Conservation (phyloP, 2,329 filamentous ascomycete species). For the Botrytis deweyae region DNA sequence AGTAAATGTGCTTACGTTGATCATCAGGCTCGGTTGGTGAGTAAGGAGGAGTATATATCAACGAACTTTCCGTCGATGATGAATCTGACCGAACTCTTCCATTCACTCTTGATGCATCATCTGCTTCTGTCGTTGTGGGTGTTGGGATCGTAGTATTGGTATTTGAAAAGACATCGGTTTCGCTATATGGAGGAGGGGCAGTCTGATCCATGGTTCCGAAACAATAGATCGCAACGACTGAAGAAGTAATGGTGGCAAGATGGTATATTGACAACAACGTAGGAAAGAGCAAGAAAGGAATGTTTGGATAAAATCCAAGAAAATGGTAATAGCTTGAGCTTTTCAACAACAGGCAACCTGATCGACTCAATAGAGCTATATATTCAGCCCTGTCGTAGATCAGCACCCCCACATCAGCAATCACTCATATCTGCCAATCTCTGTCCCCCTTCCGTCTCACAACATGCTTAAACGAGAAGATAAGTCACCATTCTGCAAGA, state of each 20-base stretch:
- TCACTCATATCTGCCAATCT: neutral
- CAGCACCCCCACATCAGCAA: slow-evolving; percentile 12
- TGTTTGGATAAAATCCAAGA: neutral
- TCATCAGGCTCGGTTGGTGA: slow-evolving; percentile 30
- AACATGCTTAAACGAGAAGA: slow-evolving; percentile 8
- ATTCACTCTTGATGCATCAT: slow-evolving; percentile 41
- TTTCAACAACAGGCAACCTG: neutral
- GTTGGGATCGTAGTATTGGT: slow-evolving; percentile 36
- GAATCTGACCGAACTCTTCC: slow-evolving; percentile 25
- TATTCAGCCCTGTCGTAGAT: neutral
- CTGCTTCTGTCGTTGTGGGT: slow-evolving; percentile 37
- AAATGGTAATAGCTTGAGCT: neutral
- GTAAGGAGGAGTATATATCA: slow-evolving; percentile 35
- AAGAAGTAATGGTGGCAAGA: neutral
- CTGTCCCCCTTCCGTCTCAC: neutral
- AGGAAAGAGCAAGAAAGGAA: slow-evolving; percentile 1
- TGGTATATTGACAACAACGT: neutral
- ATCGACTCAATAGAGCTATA: neutral
- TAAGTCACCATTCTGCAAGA: neutral
- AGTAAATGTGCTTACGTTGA: slow-evolving; percentile 23
- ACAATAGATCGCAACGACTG: neutral
- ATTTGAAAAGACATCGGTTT: slow-evolving; percentile 55
- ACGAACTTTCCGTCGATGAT: slow-evolving; percentile 30
- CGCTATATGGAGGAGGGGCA: slow-evolving; percentile 56
- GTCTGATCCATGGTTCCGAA: slow-evolving; percentile 2